Percentiles rank a stretch among this genome's conserved stretches.
Conservation (phyloP, 345 rosid genomes). For the Pistacia integerrima region DNA sequence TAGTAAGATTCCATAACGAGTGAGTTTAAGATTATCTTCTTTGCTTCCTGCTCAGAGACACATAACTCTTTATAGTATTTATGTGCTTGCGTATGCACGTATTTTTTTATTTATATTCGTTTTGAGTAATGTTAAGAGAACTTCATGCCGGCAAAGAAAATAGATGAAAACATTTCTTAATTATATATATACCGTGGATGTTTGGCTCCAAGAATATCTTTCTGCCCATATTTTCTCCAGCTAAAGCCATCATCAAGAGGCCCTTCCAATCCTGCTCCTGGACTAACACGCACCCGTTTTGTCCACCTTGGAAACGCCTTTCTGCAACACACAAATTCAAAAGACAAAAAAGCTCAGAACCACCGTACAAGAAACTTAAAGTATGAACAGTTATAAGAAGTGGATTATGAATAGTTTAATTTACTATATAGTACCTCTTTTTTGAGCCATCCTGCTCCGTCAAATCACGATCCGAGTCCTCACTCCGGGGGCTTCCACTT, state of each 20-base stretch:
- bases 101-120: too few species aligned
- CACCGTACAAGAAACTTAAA: too few species aligned
- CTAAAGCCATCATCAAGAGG: constrained; percentile 84
- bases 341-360: background rate
- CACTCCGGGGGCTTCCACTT: constrained; percentile 63
- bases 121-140: too few species aligned
- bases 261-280: constrained; percentile 53
- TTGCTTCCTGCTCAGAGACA: too few species aligned
- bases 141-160: too few species aligned
- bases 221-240: constrained; percentile 98
- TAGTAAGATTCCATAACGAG: background rate
- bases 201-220: constrained; percentile 77
- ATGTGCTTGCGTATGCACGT: too few species aligned
- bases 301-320: constrained; percentile 61
- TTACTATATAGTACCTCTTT: constrained; percentile 31
- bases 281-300: constrained; percentile 48
- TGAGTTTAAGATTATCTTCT: background rate
- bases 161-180: background rate
- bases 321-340: constrained; percentile 31
- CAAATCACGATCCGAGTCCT: constrained; percentile 62
- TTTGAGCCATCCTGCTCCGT: constrained; percentile 39
- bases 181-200: constrained; percentile 53
- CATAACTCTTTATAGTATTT: too few species aligned
- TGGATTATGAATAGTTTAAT: too few species aligned
- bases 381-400: too few species aligned